Evolutionary conservation across 2,329 filamentous ascomycete genomes (phyloP).

Genomic region (Verticillium alfalfae): DNA sequence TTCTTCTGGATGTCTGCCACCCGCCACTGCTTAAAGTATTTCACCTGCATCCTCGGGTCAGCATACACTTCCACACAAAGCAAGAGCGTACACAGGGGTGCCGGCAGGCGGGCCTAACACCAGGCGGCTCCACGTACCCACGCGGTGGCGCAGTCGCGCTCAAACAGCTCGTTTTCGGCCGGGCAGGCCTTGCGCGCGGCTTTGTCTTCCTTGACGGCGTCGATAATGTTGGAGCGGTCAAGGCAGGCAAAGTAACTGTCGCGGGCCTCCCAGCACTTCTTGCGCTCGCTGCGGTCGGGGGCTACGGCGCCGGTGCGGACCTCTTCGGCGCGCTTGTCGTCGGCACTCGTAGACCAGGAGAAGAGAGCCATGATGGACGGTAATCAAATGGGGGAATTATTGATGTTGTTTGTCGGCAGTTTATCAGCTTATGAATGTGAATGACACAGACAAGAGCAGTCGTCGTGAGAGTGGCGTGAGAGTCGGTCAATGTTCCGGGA

Average conservation of each 20-base stretch:
- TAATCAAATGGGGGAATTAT: background rate
- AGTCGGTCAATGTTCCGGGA: background rate
- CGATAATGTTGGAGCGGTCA: constrained; percentile 74
- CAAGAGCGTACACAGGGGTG: too few relatives aligned
- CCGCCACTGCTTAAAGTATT: constrained; percentile 96
- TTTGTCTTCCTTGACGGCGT: constrained; percentile 46
- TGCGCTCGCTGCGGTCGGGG: constrained; percentile 77
- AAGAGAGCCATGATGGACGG: constrained; percentile 43
- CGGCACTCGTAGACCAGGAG: constrained; percentile 28
- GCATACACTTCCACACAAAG: background rate
- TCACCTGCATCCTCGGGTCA: constrained; percentile 55
- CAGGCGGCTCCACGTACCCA: constrained; percentile 61
- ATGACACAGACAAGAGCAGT: background rate
- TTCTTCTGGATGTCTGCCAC: constrained; percentile 89
- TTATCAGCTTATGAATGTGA: background rate
- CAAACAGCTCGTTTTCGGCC: constrained; percentile 53
- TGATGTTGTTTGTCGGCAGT: background rate
- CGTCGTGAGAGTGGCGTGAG: background rate
- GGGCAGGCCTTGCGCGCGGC: constrained; percentile 32
- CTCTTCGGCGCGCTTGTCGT: constrained; percentile 44
- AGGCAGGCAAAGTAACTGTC: constrained; percentile 87
- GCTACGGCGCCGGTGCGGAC: constrained; percentile 59
- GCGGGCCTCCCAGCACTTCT: constrained; percentile 82
- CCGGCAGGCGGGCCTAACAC: background rate
- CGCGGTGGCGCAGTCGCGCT: constrained; percentile 78